Conservation (phyloP, 176 grass and related monocot species). For the Puya raimondii region DNA sequence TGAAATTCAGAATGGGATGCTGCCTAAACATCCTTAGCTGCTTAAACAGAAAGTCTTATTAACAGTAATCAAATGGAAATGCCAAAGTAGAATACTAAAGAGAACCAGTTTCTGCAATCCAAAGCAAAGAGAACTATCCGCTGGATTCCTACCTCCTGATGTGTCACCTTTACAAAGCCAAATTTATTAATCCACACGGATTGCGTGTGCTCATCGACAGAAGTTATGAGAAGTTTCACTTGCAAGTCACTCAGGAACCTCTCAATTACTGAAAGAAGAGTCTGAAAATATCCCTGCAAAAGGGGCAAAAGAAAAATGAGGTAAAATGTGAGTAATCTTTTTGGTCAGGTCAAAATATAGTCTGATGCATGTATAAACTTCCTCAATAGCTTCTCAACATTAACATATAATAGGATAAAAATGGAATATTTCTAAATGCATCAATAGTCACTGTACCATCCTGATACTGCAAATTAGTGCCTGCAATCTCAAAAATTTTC, state of each 20-base stretch:
- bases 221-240: slow-evolving; percentile 29
- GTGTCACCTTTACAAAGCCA: slow-evolving; percentile 52
- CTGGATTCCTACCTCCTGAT: slow-evolving; percentile 38
- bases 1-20: slow-evolving; percentile 20
- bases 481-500: too few species aligned
- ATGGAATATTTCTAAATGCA: too few species aligned
- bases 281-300: slow-evolving; percentile 53
- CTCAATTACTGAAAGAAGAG: slow-evolving; percentile 54
- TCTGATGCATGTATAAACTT: too few species aligned
- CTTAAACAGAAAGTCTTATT: too few species aligned
- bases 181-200: slow-evolving; percentile 69
- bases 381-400: too few species aligned
- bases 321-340: not conserved
- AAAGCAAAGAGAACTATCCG: not conserved
- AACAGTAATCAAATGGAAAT: too few species aligned
- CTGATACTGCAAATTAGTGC: too few species aligned
- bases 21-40: not conserved
- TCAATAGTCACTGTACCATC: too few species aligned
- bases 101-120: not conserved
- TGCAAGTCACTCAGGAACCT: slow-evolving; percentile 33
- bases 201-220: slow-evolving; percentile 50
- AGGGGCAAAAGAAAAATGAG: slow-evolving; percentile 4
- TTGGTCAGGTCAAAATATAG: not conserved
- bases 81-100: too few species aligned
- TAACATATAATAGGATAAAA: too few species aligned